Conservation (phyloP, 441 rosid genomes). For the Aleurites moluccanus region DNA sequence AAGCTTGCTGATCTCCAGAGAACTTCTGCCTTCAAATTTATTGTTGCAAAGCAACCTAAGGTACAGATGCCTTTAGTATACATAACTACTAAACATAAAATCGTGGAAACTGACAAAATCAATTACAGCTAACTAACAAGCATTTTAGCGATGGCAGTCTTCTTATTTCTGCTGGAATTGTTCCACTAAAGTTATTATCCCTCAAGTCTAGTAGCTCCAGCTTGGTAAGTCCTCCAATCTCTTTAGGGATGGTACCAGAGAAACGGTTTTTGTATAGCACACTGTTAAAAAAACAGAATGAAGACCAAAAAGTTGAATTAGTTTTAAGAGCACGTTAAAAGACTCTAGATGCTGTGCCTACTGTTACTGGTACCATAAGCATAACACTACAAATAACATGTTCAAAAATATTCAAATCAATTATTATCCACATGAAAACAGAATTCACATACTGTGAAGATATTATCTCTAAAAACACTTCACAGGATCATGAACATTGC, state of each 20-base stretch:
- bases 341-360: no score
- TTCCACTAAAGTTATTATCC: constrained; percentile 64
- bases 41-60: constrained; percentile 67
- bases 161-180: constrained; percentile 56
- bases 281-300: constrained; percentile 35
- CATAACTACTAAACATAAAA: constrained; percentile 7
- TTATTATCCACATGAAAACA: no score
- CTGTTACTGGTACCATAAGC: no score
- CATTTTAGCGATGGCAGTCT: constrained; percentile 40
- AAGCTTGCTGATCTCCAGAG: constrained; percentile 42
- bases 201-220: constrained; percentile 73
- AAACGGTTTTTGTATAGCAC: constrained; percentile 57
- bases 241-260: constrained; percentile 66
- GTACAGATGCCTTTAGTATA: constrained; percentile 18
- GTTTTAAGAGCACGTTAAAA: no score
- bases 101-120: constrained; percentile 1
- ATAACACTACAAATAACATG: no score
- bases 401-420: no score
- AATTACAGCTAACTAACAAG: constrained; percentile 52
- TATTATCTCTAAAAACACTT: no score
- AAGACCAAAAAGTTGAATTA: constrained; percentile 19
- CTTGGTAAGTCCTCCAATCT: constrained; percentile 52
- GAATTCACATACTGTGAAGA: no score
- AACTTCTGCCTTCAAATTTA: constrained; percentile 45
- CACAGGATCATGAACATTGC: no score